Evolutionary conservation across 129 eudicot species (phyloP).

Genomic region (Flaveria sonorensis): DNA sequence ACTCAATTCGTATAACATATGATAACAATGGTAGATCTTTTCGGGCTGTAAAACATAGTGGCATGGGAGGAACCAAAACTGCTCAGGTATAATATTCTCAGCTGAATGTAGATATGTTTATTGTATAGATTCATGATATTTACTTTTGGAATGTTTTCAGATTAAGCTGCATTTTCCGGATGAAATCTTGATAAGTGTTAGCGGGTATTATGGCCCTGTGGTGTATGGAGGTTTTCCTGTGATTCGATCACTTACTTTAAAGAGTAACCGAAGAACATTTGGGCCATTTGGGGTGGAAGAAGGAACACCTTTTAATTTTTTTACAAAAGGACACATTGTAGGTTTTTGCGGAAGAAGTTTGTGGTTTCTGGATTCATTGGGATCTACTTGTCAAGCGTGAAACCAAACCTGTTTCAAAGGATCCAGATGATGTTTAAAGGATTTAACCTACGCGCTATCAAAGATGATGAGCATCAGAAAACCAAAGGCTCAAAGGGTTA

Average conservation of each 20-base stretch:
- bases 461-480: conserved; percentile 15
- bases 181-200: conserved; percentile 53
- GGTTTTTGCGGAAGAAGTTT: conserved; percentile 77
- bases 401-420: conserved; percentile 27
- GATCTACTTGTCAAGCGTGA: conserved; percentile 40
- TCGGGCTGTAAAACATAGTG: conserved; percentile 57
- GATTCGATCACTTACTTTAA: conserved; percentile 58
- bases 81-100: conserved; percentile 45
- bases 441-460: neutral
- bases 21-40: conserved; percentile 55
- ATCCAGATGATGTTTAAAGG: conserved; percentile 43
- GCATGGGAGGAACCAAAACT: conserved; percentile 52
- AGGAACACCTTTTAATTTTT: conserved; percentile 60
- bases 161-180: conserved; percentile 73
- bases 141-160: conserved; percentile 24
- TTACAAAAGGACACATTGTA: conserved; percentile 50
- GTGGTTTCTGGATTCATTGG: conserved; percentile 73
- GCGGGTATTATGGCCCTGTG: conserved; percentile 61
- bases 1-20: conserved; percentile 56
- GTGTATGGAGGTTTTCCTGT: conserved; percentile 63
- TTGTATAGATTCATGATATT: neutral
- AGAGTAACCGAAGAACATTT: conserved; percentile 45
- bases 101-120: too few species aligned
- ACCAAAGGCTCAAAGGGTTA: conserved; percentile 23
- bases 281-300: conserved; percentile 79